A percentile compares a stretch with the other conserved stretches of the same genome.
phyloP scores from a whole-genome alignment of 192 early-diverging fungal species.

The Backusella psychrophila region DNA sequence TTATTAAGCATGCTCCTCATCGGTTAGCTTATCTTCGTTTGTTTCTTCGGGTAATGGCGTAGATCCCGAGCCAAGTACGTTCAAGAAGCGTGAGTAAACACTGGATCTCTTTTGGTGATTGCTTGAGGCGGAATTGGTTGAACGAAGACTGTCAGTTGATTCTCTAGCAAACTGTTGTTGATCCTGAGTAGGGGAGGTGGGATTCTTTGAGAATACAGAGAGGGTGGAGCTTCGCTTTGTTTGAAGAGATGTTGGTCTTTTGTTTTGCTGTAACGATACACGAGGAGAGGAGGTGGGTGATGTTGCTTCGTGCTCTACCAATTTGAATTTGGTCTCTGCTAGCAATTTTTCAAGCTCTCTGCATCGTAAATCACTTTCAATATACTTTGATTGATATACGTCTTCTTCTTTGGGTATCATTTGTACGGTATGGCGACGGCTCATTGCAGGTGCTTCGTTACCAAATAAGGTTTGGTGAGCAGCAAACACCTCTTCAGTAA shows the following conservation, averaged over 20 bases:
- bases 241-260: slow-evolving; percentile 3
- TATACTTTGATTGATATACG: slow-evolving; percentile 34
- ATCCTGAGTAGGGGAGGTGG: slow-evolving; percentile 6
- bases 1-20: neutral
- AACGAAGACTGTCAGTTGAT: slow-evolving; percentile 25
- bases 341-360: slow-evolving; percentile 39
- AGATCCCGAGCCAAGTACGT: slow-evolving; percentile 15
- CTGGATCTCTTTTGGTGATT: slow-evolving; percentile 22
- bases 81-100: slow-evolving; percentile 29
- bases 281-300: slow-evolving; percentile 21
- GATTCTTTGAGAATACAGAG: slow-evolving; percentile 10
- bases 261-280: slow-evolving; percentile 14
- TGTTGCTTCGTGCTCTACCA: slow-evolving; percentile 31
- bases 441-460: slow-evolving; percentile 7
- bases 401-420: neutral
- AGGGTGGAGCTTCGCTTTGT: slow-evolving; percentile 4
- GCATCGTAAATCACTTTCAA: slow-evolving; percentile 36
- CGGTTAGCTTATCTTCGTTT: neutral
- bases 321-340: slow-evolving; percentile 37
- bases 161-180: slow-evolving; percentile 11
- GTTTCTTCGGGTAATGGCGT: neutral
- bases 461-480: slow-evolving; percentile 22
- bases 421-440: slow-evolving; percentile 34
- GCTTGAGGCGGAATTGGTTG: slow-evolving; percentile 12
- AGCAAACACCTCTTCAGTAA: slow-evolving; percentile 33